Evolutionary conservation across 2,329 filamentous ascomycete species (phyloP), one percentile per base, ranked within the genome.

Genomic region (Hypomyces rosellus): DNA sequence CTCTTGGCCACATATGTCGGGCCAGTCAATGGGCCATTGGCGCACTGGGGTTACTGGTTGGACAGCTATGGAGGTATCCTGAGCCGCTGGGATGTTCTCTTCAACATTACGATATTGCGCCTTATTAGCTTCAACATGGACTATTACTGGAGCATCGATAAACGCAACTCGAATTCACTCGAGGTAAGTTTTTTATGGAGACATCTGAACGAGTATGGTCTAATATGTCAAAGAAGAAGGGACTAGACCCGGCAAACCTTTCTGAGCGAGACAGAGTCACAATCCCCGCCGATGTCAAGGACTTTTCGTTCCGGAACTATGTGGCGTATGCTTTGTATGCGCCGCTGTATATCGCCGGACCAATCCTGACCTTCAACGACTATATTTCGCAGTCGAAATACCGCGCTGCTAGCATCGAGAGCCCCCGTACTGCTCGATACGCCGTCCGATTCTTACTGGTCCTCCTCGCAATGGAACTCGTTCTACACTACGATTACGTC

Each of bases 101-200:
- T 99, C 77, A 99, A 99, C 63, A 82, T 99, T 54, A 96, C 92
- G 3, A 85, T 97, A 22, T 73, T 99, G 50, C 85, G 93, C 5
- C 75, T 97, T 44, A 90, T 99, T 61, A 96, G 92, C 66, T 99
- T 96, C 77, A 97, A 97, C 66, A 69, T 99, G 64, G 93, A 99
- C 69, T 91, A 95, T 66, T 92, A 95, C 66, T 99, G 93, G 92
- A 93, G 88, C 60, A 68, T 87, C 3, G 82, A 87, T 56, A 76
- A 81, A 52, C 72, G 78, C 37, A 70, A 69, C 53, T 73, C 78
- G 25, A 91, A 82, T 61, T 77, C 86, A 8, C 68, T 96, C 39
- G 92, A 97, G 85, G 93, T 97, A 81, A 65, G 81, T 70, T 4
- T 44, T 13, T 12, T 45, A 22, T 39, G 6, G 13, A 34, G 45